These are phyloP conservation scores for Coemansia asiatica DNA, from an alignment of 192 early-diverging fungal species.

Conservation along the genomic window DNA sequence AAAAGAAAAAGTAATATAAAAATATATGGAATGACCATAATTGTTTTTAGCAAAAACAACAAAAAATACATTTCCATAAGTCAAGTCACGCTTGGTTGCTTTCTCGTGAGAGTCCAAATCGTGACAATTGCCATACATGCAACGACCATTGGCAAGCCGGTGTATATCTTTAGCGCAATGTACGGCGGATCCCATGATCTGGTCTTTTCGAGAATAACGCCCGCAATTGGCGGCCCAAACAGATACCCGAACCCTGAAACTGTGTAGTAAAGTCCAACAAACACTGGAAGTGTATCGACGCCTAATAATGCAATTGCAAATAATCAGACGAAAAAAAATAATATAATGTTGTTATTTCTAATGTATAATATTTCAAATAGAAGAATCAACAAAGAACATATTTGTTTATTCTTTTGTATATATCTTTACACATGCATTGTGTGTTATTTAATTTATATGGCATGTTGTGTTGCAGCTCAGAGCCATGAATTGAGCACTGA, in stretches of 20 bases:
- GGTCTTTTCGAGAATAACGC: constrained; percentile 46
- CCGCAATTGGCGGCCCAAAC: constrained; percentile 52
- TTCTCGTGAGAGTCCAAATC: constrained; percentile 26
- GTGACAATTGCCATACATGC: constrained; percentile 41
- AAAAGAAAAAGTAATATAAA: not conserved
- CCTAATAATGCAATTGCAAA: constrained; percentile 37
- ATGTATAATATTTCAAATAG: no score
- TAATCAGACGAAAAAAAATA: no score
- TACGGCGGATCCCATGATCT: constrained; percentile 52
- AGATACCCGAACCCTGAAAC: constrained; percentile 45
- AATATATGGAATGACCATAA: not conserved
- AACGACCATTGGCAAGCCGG: constrained; percentile 44
- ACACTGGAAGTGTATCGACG: constrained; percentile 46
- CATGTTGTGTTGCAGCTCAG: not conserved
- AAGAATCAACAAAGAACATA: no score
- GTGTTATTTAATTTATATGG: constrained; percentile 3
- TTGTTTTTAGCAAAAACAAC: no score
- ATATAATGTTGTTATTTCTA: no score
- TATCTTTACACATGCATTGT: not conserved
- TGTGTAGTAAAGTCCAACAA: constrained; percentile 52
- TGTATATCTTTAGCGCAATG: constrained; percentile 47
- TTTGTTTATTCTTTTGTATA: not conserved
- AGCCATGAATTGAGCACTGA: not conserved
- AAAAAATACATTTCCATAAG: not conserved
- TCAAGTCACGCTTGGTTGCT: constrained; percentile 5